Base-by-base conservation (phyloP, 805 yeast species). In the Blastobotrys peoriensis region DNA sequence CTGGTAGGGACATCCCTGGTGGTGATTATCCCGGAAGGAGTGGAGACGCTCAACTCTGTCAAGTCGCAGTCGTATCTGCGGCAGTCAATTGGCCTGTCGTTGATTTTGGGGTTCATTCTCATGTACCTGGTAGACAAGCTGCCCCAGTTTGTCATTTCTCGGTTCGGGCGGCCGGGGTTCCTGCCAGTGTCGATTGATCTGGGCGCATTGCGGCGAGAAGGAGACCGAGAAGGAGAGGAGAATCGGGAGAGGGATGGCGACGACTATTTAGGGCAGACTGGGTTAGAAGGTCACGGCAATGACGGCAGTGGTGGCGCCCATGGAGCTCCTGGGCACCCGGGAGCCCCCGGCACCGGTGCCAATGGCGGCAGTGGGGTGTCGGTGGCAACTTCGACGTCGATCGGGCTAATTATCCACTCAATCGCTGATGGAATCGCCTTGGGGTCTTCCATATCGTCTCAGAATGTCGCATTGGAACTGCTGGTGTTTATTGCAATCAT, bases 391-490 rank as follows among this genome's bases (percentile, higher is more conserved):
- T 64, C 85, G 1, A 66, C 78, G 2, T 75, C 85, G 0, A 53
- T 82, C 3, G 87, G 88, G 0, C 66, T 84, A 10, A 57, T 82
- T 1, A 66, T 83, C 13, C 94, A 84, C 56, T 76, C 86, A 0
- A 54, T 78, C 2, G 77, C 85, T 1, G 94, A 84, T 54, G 94
- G 94, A 1, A 66, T 84, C 4, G 81, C 87, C 0, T 64, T 84
- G 28, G 87, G 88, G 0, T 74, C 87, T 0, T 70, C 83, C 1
- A 68, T 71, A 40, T 60, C 71, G 19, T 47, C 74, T 8, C 55
- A 66, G 17, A 64, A 64, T 45, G 55, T 62, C 5, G 60, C 68
- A 4, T 61, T 73, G 30, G 69, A 64, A 47, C 30, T 67, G 38
- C 52, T 78, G 33, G 76, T 84, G 41, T 74, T 81, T 38, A 41